Percentiles rank a stretch among this genome's conserved stretches.
phyloP scores from a whole-genome alignment of 2,329 filamentous ascomycete genomes.

The Cladobotryum protrusum region DNA sequence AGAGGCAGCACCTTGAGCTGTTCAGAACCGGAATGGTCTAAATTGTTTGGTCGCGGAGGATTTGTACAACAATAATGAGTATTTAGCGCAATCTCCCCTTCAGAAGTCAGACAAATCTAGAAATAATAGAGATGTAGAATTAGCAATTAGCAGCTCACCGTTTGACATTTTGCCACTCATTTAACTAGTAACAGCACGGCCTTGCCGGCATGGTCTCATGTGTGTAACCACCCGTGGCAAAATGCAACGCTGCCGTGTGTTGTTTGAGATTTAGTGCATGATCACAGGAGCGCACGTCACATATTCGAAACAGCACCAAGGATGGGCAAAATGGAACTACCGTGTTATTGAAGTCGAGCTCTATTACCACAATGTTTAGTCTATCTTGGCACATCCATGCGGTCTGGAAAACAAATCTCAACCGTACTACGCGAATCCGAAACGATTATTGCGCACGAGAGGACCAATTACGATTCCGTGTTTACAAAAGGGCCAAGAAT shows the following conservation, averaged over 20 bases:
- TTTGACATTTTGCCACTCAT: too few species aligned
- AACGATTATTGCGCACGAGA: constrained; percentile 4
- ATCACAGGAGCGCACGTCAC: too few species aligned
- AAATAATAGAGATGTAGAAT: too few species aligned
- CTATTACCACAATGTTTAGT: background rate
- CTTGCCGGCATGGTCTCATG: too few species aligned
- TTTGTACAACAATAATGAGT: background rate
- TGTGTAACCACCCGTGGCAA: too few species aligned
- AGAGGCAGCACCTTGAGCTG: constrained; percentile 59
- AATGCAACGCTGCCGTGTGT: too few species aligned
- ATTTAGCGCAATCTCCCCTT: background rate
- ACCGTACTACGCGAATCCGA: background rate
- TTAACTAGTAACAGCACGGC: too few species aligned
- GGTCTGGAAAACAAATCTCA: background rate
- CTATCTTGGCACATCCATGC: background rate
- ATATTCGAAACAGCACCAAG: too few species aligned
- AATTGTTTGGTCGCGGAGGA: background rate
- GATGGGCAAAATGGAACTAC: background rate
- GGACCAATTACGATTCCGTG: background rate
- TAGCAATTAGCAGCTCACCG: too few species aligned
- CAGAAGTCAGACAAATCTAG: too few species aligned
- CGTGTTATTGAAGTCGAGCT: background rate
- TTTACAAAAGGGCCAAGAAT: constrained; percentile 13
- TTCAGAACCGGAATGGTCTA: constrained; percentile 51
- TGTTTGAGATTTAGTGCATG: too few species aligned